phyloP scores from a whole-genome alignment of 2,329 filamentous ascomycete genomes.

The Talaromyces funiculosus region DNA sequence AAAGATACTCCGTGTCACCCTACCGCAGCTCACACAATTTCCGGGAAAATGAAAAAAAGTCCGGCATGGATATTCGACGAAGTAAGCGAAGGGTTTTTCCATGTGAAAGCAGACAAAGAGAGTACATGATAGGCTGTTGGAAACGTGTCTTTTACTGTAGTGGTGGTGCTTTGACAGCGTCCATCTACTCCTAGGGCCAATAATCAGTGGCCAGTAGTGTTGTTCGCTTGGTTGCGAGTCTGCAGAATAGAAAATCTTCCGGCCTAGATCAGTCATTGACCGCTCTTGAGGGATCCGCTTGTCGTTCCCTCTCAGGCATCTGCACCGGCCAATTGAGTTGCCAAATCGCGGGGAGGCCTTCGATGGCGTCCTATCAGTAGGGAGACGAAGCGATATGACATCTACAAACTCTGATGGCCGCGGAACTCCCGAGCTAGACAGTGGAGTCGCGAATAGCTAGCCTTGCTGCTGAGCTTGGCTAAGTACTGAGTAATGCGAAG shows the following conservation, averaged over 20 bases:
- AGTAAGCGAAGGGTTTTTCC: background rate
- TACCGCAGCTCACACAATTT: background rate
- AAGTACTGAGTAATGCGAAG: too few relatives aligned
- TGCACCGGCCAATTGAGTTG: background rate
- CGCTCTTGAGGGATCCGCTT: background rate
- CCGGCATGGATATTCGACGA: background rate
- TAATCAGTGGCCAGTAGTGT: background rate
- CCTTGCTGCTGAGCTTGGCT: too few relatives aligned
- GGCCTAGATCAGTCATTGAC: background rate
- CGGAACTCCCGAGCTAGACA: background rate
- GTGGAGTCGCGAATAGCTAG: background rate
- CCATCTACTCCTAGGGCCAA: background rate
- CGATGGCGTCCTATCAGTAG: background rate
- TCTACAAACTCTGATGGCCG: background rate
- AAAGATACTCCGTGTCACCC: background rate
- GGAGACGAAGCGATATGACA: background rate
- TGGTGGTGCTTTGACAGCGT: background rate
- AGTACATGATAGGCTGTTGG: background rate
- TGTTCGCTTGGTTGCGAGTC: too few relatives aligned
- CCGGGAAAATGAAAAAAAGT: background rate
- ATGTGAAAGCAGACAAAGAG: background rate
- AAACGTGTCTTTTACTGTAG: background rate
- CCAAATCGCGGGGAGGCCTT: background rate
- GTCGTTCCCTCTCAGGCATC: background rate
- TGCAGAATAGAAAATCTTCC: too few relatives aligned